phyloP scores from a whole-genome alignment of 441 rosid genomes.

The Croton setiger region DNA sequence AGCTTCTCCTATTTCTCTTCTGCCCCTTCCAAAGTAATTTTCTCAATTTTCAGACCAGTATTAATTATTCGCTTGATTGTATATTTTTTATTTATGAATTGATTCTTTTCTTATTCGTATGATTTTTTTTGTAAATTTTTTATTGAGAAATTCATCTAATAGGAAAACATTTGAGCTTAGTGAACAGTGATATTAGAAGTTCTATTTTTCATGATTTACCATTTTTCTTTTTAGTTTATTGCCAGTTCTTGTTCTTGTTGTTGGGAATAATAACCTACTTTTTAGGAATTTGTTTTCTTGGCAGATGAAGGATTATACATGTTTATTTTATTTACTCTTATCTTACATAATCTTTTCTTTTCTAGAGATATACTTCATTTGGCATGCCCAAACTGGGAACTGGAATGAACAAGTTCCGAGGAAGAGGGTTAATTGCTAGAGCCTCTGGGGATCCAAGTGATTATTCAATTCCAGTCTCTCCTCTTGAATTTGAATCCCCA shows the following conservation, averaged over 20 bases:
- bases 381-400: conserved; percentile 47
- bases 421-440: conserved; percentile 47
- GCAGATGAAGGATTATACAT: too few species aligned
- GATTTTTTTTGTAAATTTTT: background rate
- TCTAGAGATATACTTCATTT: conserved; percentile 53
- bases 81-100: too few species aligned
- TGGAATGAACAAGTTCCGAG: conserved; percentile 35
- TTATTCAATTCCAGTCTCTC: conserved; percentile 52
- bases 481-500: conserved; percentile 74
- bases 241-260: too few species aligned
- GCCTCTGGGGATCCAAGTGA: conserved; percentile 50
- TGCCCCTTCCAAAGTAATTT: conserved; percentile 37
- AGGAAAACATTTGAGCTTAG: background rate
- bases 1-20: conserved; percentile 36
- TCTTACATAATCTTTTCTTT: conserved; percentile 23
- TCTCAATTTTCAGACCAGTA: background rate
- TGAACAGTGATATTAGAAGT: background rate
- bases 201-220: background rate
- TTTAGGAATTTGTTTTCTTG: too few species aligned
- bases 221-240: background rate
- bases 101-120: background rate
- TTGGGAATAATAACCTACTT: background rate
- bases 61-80: too few species aligned
- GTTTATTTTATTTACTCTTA: too few species aligned
- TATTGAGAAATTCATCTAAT: background rate